Base-by-base conservation (phyloP, 352 stramenopile species). In the Blastocystis sp. region DNA sequence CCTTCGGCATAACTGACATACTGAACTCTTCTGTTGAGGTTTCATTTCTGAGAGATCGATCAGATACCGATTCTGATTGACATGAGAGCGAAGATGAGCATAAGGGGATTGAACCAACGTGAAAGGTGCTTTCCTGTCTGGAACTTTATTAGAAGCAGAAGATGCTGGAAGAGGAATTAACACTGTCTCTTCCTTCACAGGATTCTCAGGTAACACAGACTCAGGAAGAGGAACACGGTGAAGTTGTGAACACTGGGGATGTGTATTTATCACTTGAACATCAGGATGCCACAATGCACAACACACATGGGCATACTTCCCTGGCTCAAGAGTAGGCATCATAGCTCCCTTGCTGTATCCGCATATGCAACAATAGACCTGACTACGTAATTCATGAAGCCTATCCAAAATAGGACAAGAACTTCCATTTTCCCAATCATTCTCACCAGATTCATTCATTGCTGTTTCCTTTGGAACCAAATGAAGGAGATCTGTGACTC, bases 291-390 rank as follows among this genome's bases (percentile, higher is more conserved):
- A 85, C 56, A 85, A 39, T 43, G 74, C 74, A 35, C 74, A 85
- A 14, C 39, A 32, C 59, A 85, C 74, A 35, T 85, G 74, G n/a
- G 56, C 56, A 43, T 73, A 85, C 39, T 71, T 46, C 35, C 66
- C 66, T 32, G 59, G 14, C 37, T 54, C 42, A 9, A 56, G 35
- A n/a, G 74, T 85, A 7, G 29, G 32, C 74, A 85, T 85, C 74
- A 85, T 85, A 27, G 74, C 74, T n/a, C 74, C 74, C 56, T 85
- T 85, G 35, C 56, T 73, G 59, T 71, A 85, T 0, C 74, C 74
- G n/a, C 74, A 85, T 19, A 85, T 71, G 39, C 74, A 85, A 49
- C 74, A 85, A 39, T 57, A 69, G 14, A 85, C 59, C 35, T 71
- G 14, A 29, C 9, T 24, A 24, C 74, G 74, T 27, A 73, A 19